Evolutionary conservation across 2,329 filamentous ascomycete genomes (phyloP).

Genomic region (Penicillium rolfsii): DNA sequence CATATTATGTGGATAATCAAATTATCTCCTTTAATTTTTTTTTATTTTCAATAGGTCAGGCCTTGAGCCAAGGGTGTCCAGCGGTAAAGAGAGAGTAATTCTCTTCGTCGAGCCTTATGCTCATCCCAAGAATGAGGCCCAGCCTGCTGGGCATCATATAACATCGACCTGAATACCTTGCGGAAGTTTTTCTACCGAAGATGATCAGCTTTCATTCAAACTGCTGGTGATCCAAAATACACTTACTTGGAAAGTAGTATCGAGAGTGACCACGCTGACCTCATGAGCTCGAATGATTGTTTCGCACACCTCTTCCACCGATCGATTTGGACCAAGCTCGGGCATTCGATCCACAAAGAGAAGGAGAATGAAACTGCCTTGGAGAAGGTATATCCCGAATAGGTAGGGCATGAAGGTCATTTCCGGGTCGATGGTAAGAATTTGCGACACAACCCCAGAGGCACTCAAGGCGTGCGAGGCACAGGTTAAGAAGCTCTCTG

Average conservation of each 20-base stretch:
- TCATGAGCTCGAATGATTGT: constrained; percentile 57
- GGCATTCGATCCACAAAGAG: constrained; percentile 56
- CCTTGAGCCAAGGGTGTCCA: constrained; percentile 46
- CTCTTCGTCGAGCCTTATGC: constrained; percentile 51
- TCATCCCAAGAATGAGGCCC: constrained; percentile 49
- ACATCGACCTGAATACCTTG: constrained; percentile 55
- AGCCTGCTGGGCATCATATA: constrained; percentile 53
- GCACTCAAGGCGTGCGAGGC: constrained; percentile 54
- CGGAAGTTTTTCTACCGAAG: constrained; percentile 55
- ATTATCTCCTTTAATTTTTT: neutral
- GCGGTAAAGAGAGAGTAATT: constrained; percentile 57
- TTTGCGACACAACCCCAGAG: constrained; percentile 51
- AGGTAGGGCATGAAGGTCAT: constrained; percentile 58
- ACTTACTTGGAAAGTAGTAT: constrained; percentile 54
- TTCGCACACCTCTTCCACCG: constrained; percentile 55
- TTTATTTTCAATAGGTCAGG: constrained; percentile 16
- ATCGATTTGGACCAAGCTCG: constrained; percentile 51
- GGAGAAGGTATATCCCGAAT: constrained; percentile 57
- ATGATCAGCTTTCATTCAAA: neutral
- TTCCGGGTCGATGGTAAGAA: constrained; percentile 54
- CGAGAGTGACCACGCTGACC: constrained; percentile 55
- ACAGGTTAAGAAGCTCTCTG: constrained; percentile 51
- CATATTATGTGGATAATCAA: neutral
- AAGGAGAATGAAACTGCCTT: constrained; percentile 56
- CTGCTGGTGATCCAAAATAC: neutral